These are phyloP conservation scores for Vitis riparia DNA, from an alignment of 164 flowering plant species.

Conservation along the genomic window DNA sequence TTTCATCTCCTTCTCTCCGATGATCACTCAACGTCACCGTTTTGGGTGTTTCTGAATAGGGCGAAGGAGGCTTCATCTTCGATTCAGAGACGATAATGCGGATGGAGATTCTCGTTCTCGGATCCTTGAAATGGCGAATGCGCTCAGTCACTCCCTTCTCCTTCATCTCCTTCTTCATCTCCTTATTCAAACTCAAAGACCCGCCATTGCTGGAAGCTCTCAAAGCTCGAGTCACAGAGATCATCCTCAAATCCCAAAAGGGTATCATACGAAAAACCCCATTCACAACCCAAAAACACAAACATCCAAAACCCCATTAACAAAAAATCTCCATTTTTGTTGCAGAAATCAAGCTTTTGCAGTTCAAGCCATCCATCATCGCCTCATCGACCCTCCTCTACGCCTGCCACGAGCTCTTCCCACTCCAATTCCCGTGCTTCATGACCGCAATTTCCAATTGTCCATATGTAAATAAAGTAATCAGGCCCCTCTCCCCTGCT, in stretches of 20 bases:
- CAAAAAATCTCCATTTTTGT: background rate
- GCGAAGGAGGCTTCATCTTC: slow-evolving; percentile 48
- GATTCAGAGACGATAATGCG: slow-evolving; percentile 46
- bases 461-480: slow-evolving; percentile 41
- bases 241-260: slow-evolving; percentile 51
- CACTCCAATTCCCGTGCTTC: slow-evolving; percentile 38
- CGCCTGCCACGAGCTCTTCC: slow-evolving; percentile 57
- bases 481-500: too few relatives aligned
- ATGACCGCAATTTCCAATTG: slow-evolving; percentile 37
- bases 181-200: slow-evolving; percentile 44
- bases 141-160: slow-evolving; percentile 74
- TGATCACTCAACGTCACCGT: too few relatives aligned
- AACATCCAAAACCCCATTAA: background rate
- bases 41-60: slow-evolving; percentile 18
- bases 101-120: slow-evolving; percentile 63
- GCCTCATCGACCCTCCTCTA: slow-evolving; percentile 67
- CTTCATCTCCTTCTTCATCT: slow-evolving; percentile 51
- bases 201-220: slow-evolving; percentile 35
- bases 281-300: too few relatives aligned
- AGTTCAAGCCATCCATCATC: slow-evolving; percentile 60
- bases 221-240: slow-evolving; percentile 47
- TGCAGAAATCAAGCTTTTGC: slow-evolving; percentile 49
- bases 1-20: background rate
- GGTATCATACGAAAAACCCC: slow-evolving; percentile 26
- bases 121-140: slow-evolving; percentile 74